phyloP scores from a whole-genome alignment of 345 rosid genomes.

The Passiflora organensis region DNA sequence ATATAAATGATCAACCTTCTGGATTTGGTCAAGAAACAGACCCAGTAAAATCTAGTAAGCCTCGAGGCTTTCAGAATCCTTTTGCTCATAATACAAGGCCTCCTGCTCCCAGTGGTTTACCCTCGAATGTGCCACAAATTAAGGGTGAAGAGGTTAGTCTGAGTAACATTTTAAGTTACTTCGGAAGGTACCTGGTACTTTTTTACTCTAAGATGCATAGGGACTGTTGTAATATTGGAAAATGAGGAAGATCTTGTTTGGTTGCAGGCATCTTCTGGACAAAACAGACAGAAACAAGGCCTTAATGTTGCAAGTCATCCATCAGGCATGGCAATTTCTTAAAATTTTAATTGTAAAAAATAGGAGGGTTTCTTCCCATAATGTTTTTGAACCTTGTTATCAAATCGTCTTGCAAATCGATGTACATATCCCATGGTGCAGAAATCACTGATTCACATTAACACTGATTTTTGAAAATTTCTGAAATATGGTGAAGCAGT shows the following conservation, averaged over 20 bases:
- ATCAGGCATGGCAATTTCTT: conserved; percentile 33
- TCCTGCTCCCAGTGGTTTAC: conserved; percentile 37
- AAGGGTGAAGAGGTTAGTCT: conserved; percentile 71
- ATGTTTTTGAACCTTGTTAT: too few relatives aligned
- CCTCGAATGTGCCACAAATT: conserved; percentile 38
- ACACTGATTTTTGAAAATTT: too few relatives aligned
- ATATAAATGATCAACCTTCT: conserved; percentile 26
- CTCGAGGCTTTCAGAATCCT: conserved; percentile 36
- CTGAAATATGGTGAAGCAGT: too few relatives aligned
- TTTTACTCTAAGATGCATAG: background rate
- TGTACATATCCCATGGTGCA: too few relatives aligned
- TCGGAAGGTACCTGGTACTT: background rate
- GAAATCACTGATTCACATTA: too few relatives aligned
- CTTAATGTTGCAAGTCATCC: conserved; percentile 38
- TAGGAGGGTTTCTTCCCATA: too few relatives aligned
- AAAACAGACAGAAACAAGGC: conserved; percentile 40
- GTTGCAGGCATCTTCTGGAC: conserved; percentile 42
- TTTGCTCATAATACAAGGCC: conserved; percentile 32
- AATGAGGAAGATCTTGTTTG: conserved; percentile 7
- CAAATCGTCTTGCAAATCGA: too few relatives aligned
- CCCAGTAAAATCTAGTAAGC: conserved; percentile 42
- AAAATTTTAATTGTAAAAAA: background rate
- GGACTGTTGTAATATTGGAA: conserved; percentile 1
- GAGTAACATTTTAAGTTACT: conserved; percentile 7
- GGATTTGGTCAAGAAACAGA: conserved; percentile 38